A percentile compares a stretch with the other conserved stretches of the same genome.
phyloP scores from a whole-genome alignment of 2,329 filamentous ascomycete genomes.

The Alternaria hordeiaustralica region DNA sequence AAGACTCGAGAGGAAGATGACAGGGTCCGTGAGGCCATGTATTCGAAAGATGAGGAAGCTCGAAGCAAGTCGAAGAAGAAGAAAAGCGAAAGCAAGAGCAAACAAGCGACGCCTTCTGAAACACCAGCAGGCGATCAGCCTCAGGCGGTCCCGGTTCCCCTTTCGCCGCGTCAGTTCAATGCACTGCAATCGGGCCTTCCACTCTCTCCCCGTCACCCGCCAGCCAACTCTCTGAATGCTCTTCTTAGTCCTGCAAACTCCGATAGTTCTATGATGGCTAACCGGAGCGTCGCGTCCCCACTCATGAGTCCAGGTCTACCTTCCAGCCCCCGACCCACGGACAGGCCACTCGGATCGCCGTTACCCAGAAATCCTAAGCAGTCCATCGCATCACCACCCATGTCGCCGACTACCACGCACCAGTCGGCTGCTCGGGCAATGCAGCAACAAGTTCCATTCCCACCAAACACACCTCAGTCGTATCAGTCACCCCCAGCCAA shows the following conservation, averaged over 20 bases:
- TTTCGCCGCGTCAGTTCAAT: constrained; percentile 42
- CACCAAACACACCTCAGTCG: constrained; percentile 71
- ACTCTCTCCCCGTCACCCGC: constrained; percentile 48
- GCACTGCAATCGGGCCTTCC: constrained; percentile 42
- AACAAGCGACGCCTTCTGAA: constrained; percentile 36
- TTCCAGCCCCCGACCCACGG: constrained; percentile 65
- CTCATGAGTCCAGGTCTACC: constrained; percentile 69
- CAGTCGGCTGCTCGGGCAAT: constrained; percentile 73
- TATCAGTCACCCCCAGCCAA: constrained; percentile 61
- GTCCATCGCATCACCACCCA: constrained; percentile 67
- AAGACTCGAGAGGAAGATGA: constrained; percentile 91
- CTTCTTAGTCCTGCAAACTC: constrained; percentile 59
- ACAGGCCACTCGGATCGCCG: constrained; percentile 66
- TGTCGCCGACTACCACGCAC: constrained; percentile 68
- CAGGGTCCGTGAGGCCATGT: constrained; percentile 73
- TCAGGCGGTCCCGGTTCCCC: constrained; percentile 25
- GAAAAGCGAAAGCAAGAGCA: constrained; percentile 61
- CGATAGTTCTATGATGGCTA: constrained; percentile 48
- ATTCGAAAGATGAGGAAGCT: constrained; percentile 70
- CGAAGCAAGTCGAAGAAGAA: constrained; percentile 78
- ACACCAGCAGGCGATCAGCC: constrained; percentile 22
- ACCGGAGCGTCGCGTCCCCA: constrained; percentile 52
- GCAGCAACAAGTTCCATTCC: constrained; percentile 74
- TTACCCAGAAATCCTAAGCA: constrained; percentile 64
- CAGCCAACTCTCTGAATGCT: constrained; percentile 47